A percentile compares a stretch with the other conserved stretches of the same genome.
phyloP scores from a whole-genome alignment of 306 rosid genomes.

The Psophocarpus tetragonolobus region DNA sequence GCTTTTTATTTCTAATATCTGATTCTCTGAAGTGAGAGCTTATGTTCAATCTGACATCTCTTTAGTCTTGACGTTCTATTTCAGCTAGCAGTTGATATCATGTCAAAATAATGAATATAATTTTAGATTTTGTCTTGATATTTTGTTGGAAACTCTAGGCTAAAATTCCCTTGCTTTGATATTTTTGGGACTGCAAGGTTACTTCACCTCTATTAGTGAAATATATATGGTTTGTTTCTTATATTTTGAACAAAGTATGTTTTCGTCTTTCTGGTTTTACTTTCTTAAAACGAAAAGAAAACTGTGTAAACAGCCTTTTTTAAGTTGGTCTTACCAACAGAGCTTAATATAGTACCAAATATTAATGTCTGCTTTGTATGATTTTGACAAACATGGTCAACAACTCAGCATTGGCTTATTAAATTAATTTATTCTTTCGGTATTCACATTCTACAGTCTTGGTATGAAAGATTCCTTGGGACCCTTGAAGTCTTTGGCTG shows the following conservation, averaged over 20 bases:
- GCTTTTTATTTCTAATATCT: conserved; percentile 28
- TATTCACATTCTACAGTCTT: conserved; percentile 38
- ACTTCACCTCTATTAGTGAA: neutral
- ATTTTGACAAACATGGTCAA: conserved; percentile 17
- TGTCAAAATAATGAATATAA: conserved; percentile 2
- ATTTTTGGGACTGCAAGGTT: conserved; percentile 13
- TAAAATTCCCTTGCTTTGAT: conserved; percentile 5
- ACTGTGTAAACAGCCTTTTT: conserved; percentile 11
- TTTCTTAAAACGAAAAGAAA: neutral
- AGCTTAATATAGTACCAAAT: conserved; percentile 14
- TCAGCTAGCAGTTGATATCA: conserved; percentile 11
- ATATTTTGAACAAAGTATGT: conserved; percentile 10
- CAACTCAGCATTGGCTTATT: conserved; percentile 3
- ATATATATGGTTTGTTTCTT: neutral
- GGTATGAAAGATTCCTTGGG: conserved; percentile 65
- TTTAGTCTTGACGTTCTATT: conserved; percentile 7
- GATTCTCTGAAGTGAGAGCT: conserved; percentile 18
- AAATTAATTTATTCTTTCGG: neutral
- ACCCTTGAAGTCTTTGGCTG: conserved; percentile 56
- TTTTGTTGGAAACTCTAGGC: neutral
- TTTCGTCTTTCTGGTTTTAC: conserved; percentile 21
- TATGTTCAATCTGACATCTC: conserved; percentile 17
- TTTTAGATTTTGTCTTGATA: conserved; percentile 7
- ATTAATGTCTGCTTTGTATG: neutral
- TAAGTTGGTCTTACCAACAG: conserved; percentile 14